These are phyloP conservation scores for Mucor indicus DNA, from an alignment of 371 early-diverging fungal species.

Conservation along the genomic window DNA sequence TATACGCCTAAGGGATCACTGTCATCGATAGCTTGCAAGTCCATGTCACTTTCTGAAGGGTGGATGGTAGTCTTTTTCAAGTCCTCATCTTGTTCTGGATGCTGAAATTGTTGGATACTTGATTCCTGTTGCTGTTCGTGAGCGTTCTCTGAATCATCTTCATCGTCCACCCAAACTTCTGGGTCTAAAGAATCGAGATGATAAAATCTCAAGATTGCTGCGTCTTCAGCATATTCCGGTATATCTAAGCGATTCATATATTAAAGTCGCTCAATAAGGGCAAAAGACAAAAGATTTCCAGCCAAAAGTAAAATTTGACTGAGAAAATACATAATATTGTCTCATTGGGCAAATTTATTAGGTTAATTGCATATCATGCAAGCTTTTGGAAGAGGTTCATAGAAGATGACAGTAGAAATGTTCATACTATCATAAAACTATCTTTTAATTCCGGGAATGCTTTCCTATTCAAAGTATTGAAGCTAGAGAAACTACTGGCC, in stretches of 20 bases:
- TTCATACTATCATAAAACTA: no score
- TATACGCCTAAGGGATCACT: conserved; percentile 47
- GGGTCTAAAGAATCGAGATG: conserved; percentile 45
- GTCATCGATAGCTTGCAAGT: conserved; percentile 36
- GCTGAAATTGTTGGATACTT: conserved; percentile 36
- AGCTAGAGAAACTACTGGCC: no score
- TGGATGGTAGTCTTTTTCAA: conserved; percentile 2
- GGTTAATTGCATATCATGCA: no score
- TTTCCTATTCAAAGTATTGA: no score
- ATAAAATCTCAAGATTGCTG: conserved; percentile 44
- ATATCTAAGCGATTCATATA: conserved; percentile 21
- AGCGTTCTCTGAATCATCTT: conserved; percentile 8
- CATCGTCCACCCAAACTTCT: conserved; percentile 44
- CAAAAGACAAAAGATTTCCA: no score
- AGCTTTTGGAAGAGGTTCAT: no score
- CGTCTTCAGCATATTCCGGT: conserved; percentile 54
- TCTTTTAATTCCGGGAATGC: no score
- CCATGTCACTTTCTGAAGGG: conserved; percentile 29
- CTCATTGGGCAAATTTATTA: no score
- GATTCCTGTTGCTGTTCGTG: conserved; percentile 27
- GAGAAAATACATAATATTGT: no score
- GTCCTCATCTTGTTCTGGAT: conserved; percentile 21
- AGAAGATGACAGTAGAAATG: no score
- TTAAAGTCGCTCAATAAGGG: no score
- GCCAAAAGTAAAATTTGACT: no score